These are phyloP conservation scores for Petunia secreta DNA, from an alignment of 257 asterid species.

Conservation along the genomic window DNA sequence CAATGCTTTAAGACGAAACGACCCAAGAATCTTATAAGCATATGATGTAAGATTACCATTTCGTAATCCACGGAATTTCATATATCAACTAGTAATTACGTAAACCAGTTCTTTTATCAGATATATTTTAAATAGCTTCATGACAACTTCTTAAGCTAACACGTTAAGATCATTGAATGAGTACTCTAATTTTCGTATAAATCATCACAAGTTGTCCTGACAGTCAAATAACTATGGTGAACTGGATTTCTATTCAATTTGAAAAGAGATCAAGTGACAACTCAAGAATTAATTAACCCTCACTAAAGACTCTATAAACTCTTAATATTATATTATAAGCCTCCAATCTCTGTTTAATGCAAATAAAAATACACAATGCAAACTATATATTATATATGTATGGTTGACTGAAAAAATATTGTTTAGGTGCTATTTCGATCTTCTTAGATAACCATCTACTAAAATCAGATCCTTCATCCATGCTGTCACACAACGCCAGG, in stretches of 20 bases:
- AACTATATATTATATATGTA: neutral
- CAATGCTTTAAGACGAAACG: too few species aligned
- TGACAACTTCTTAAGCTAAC: too few species aligned
- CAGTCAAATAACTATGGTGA: neutral
- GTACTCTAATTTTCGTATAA: too few species aligned
- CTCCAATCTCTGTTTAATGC: neutral
- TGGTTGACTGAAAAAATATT: neutral
- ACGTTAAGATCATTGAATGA: too few species aligned
- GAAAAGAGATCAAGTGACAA: neutral
- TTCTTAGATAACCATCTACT: neutral
- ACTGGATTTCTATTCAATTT: neutral
- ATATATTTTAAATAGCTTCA: too few species aligned
- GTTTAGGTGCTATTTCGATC: neutral
- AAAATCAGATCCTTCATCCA: slow-evolving; percentile 13
- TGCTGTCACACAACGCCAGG: neutral
- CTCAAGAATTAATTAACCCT: neutral
- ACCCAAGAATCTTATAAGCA: too few species aligned
- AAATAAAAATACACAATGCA: neutral
- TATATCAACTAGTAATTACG: too few species aligned
- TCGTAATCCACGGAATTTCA: too few species aligned
- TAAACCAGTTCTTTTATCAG: too few species aligned
- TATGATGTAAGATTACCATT: too few species aligned
- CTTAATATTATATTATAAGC: neutral
- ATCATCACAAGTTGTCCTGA: neutral
- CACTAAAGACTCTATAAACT: neutral